A percentile compares a stretch with the other conserved stretches of the same genome.
phyloP scores from a whole-genome alignment of 495 filamentous ascomycete genomes.

The Astrothelium macrocarpum region DNA sequence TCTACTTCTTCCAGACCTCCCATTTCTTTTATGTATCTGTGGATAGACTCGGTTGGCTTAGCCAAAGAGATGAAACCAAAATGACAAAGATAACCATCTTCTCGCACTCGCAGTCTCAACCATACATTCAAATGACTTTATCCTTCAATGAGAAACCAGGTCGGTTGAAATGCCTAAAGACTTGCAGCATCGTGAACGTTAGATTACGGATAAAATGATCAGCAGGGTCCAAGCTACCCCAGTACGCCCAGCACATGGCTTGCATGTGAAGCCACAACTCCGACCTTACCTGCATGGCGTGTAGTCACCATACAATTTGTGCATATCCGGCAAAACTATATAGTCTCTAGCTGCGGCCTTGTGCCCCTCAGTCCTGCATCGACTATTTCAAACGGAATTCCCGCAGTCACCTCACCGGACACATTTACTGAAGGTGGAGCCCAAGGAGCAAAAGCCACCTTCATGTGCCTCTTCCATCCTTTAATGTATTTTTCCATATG shows the following conservation, averaged over 20 bases:
- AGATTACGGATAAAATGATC: not conserved
- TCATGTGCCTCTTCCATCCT: slow-evolving; percentile 57
- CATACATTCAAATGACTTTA: too few relatives aligned
- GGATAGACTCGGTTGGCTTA: too few relatives aligned
- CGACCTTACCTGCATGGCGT: not conserved
- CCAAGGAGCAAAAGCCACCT: slow-evolving; percentile 73
- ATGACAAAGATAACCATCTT: too few relatives aligned
- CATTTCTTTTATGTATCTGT: too few relatives aligned
- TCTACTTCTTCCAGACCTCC: too few relatives aligned
- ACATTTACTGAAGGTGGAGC: slow-evolving; percentile 19
- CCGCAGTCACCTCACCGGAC: slow-evolving; percentile 33
- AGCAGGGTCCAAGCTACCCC: not conserved
- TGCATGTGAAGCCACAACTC: not conserved
- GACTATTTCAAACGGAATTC: slow-evolving; percentile 48
- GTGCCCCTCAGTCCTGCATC: slow-evolving; percentile 40
- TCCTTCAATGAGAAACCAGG: too few relatives aligned
- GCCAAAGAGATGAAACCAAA: too few relatives aligned
- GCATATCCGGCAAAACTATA: not conserved
- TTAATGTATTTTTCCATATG: slow-evolving; percentile 18
- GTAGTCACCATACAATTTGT: not conserved
- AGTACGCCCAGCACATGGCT: not conserved
- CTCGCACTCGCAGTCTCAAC: too few relatives aligned
- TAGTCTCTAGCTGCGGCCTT: not conserved
- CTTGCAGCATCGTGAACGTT: too few relatives aligned
- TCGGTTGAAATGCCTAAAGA: too few relatives aligned